Percentiles rank a stretch among this genome's conserved stretches.
Conservation (phyloP, 2,329 filamentous ascomycete species). For the Setomelanomma holmii region DNA sequence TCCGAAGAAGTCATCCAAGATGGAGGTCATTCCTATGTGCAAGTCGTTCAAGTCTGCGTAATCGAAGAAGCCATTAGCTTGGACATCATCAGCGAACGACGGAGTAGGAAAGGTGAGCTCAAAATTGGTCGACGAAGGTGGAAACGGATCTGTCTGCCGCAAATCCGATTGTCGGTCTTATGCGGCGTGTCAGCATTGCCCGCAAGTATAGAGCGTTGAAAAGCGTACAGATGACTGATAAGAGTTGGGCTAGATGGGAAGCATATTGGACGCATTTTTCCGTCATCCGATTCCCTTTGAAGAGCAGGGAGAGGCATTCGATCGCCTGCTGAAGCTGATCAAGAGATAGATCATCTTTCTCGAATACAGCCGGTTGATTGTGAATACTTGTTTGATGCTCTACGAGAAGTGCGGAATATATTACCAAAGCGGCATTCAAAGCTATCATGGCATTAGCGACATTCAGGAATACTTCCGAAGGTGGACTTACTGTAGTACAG, state of each 20-base stretch:
- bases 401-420: slow-evolving; percentile 39
- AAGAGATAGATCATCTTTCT: slow-evolving; percentile 10
- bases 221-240: slow-evolving; percentile 9
- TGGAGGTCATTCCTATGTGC: slow-evolving; percentile 10
- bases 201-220: too few relatives aligned
- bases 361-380: slow-evolving; percentile 7
- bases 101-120: not conserved
- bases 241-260: slow-evolving; percentile 6
- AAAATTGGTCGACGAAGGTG: not conserved
- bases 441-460: slow-evolving; percentile 8
- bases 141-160: not conserved
- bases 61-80: slow-evolving; percentile 5
- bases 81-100: not conserved
- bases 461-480: not conserved
- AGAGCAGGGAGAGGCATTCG: slow-evolving; percentile 15
- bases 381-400: slow-evolving; percentile 12
- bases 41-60: slow-evolving; percentile 12
- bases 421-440: slow-evolving; percentile 39
- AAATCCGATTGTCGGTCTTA: not conserved
- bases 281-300: slow-evolving; percentile 16
- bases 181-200: not conserved
- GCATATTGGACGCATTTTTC: slow-evolving; percentile 19
- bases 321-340: slow-evolving; percentile 12
- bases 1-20: slow-evolving; percentile 8
- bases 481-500: slow-evolving; percentile 46